Evolutionary conservation across 1,284 basidiomycete genomes (phyloP), one percentile per base, ranked within the genome.

Genomic region (Ceratobasidium papillatum): DNA sequence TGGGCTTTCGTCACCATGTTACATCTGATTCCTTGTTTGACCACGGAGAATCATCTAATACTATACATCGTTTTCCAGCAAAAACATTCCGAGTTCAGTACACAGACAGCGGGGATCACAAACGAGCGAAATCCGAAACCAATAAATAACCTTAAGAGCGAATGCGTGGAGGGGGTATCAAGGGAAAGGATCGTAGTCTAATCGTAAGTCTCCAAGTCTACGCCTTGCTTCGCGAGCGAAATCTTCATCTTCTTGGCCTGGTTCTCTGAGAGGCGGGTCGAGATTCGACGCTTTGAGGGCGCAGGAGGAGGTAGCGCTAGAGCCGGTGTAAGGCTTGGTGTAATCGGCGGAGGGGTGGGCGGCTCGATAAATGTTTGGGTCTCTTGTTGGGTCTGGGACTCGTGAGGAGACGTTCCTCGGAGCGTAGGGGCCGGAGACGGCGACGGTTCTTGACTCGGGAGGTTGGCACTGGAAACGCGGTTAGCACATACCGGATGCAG

Each of bases 181-280:
- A 32, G 17, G 4, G 34, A 27, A 41, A 25, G n/a, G 19, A 25
- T 12, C 8, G 19, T 19, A 41, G 22, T 38, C 12, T 47, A 69
- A 3, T 69, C 51, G 66, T n/a, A 69, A 38, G 22, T 69, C 34
- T 69, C 66, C 58, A 64, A 36, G 56, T 64, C 71, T 17, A 73
- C 54, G 17, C 58, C 34, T 2, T 38, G n/a, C 34, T 64, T 58
- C 5, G 74, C 74, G n/a, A 75, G 64, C 4, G 74, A 75, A 49
- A 75, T 63, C 51, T 75, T 75, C n/a, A 59, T 34, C 58, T 49
- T 59, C 58, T 75, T 75, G 17, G 43, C 38, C 49, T 32, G 74
- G 47, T 65, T 43, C 14, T 61, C 17, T 43, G 62, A 52, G 32
- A 47, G 56, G 12, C 63, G 25, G 32, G 54, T 34, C 7, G 58